Conservation (phyloP, 805 yeast species). For the Wickerhamomyces chambardii region DNA sequence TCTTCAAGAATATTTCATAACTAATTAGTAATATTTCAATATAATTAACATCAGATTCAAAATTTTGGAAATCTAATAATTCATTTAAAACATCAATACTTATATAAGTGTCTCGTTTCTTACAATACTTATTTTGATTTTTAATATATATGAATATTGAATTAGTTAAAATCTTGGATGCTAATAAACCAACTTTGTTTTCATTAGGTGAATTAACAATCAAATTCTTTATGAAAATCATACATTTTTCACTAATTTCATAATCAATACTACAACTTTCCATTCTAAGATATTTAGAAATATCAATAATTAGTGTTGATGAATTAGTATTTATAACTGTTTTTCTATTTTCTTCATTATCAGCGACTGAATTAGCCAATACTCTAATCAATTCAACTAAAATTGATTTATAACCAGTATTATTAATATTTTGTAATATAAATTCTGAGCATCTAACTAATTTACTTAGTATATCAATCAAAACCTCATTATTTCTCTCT, state of each 20-base stretch:
- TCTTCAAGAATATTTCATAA: not conserved
- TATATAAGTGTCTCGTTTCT: slow-evolving; percentile 6
- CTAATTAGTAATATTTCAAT: slow-evolving; percentile 6
- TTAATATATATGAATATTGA: slow-evolving; percentile 5
- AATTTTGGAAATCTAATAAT: slow-evolving; percentile 4
- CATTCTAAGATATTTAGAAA: slow-evolving; percentile 4
- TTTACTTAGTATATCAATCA: slow-evolving; percentile 7
- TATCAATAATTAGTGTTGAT: not conserved
- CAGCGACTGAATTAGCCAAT: slow-evolving; percentile 17
- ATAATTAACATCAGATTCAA: slow-evolving; percentile 1
- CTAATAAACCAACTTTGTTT: not conserved
- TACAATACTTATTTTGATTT: too few species aligned
- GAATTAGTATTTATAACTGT: not conserved
- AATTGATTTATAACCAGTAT: slow-evolving; percentile 3
- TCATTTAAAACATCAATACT: slow-evolving; percentile 11
- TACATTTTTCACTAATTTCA: slow-evolving; percentile 10
- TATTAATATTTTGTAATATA: slow-evolving; percentile 1
- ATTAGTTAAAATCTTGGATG: slow-evolving; percentile 7
- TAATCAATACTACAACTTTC: slow-evolving; percentile 12
- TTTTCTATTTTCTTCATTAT: slow-evolving; percentile 13
- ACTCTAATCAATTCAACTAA: slow-evolving; percentile 13
- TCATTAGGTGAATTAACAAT: slow-evolving; percentile 6
- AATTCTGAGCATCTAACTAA: slow-evolving; percentile 6
- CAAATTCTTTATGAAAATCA: slow-evolving; percentile 11
- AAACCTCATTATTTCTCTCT: slow-evolving; percentile 6